These are phyloP conservation scores for Phytopythium kandeliae DNA, from an alignment of 352 stramenopile genomes.

Conservation along the genomic window DNA sequence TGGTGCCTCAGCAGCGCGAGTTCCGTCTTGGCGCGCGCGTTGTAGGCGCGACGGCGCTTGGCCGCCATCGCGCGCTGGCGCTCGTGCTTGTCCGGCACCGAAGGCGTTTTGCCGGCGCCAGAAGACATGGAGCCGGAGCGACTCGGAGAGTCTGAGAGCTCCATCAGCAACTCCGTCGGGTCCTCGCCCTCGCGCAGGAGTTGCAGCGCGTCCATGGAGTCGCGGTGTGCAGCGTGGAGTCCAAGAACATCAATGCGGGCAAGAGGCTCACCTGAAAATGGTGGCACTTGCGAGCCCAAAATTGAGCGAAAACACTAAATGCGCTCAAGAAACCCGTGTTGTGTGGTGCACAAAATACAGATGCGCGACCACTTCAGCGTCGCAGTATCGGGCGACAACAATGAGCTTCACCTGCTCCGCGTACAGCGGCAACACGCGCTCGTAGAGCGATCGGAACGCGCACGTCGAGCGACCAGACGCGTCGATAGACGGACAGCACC, in stretches of 20 bases:
- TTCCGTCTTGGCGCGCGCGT: conserved; percentile 12
- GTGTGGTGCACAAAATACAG: background rate
- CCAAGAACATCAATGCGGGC: background rate
- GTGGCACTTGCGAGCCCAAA: no score
- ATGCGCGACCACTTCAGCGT: background rate
- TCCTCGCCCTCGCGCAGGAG: background rate
- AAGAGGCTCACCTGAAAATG: no score
- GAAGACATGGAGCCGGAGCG: background rate
- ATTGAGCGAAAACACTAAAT: no score
- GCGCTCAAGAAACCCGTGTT: no score
- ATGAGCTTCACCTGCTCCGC: background rate
- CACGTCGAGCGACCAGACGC: background rate
- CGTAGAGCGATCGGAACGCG: background rate
- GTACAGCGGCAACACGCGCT: background rate
- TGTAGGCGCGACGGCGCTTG: conserved; percentile 14
- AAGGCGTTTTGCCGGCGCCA: background rate
- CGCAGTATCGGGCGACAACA: background rate
- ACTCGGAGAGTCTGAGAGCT: background rate
- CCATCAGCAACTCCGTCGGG: background rate
- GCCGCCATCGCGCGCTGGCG: conserved; percentile 11
- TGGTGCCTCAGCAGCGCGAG: conserved; percentile 9
- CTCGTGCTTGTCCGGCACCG: conserved; percentile 6
- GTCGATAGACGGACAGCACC: background rate
- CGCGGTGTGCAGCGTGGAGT: background rate
- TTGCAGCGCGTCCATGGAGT: background rate